Percentiles rank a stretch among this genome's conserved stretches.
Conservation (phyloP, 2,329 filamentous ascomycete species). For the Colletotrichum melonis region DNA sequence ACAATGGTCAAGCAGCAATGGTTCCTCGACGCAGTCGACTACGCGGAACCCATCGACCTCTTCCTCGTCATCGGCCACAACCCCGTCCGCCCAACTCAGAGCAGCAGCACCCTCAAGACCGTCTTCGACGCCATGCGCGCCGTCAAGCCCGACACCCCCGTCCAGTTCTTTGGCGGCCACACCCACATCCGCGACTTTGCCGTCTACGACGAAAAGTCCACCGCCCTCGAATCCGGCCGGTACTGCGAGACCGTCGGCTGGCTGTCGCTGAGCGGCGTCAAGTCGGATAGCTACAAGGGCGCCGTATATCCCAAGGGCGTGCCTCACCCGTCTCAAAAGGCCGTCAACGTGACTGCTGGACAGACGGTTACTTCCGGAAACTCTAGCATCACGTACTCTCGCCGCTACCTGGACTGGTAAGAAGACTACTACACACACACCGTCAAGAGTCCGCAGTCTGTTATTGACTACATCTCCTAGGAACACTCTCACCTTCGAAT, state of each 20-base stretch:
- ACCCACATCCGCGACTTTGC: conserved; percentile 73
- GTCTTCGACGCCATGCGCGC: conserved; percentile 70
- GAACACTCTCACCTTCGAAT: conserved; percentile 60
- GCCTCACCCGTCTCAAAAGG: conserved; percentile 52
- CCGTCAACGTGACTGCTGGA: conserved; percentile 28
- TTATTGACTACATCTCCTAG: background rate
- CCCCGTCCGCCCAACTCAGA: conserved; percentile 59
- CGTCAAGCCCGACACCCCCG: conserved; percentile 65
- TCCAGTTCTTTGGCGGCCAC: conserved; percentile 75
- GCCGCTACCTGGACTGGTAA: conserved; percentile 77
- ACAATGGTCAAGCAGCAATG: conserved; percentile 64
- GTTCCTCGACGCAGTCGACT: conserved; percentile 69
- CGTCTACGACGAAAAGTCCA: conserved; percentile 71
- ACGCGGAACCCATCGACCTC: conserved; percentile 66
- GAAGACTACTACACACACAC: conserved; percentile 57
- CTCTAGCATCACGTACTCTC: conserved; percentile 58
- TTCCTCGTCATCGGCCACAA: conserved; percentile 75
- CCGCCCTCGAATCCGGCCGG: conserved; percentile 71
- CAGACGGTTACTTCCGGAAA: conserved; percentile 38
- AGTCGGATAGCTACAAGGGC: conserved; percentile 53
- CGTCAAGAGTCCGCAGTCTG: fast-evolving
- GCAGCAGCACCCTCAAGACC: conserved; percentile 54
- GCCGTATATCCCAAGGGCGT: conserved; percentile 49
- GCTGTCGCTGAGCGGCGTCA: conserved; percentile 72
- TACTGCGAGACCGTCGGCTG: conserved; percentile 78